These are phyloP conservation scores for Zygosaccharomyces sapae DNA, from an alignment of 1,139 yeast genomes.

Conservation along the genomic window DNA sequence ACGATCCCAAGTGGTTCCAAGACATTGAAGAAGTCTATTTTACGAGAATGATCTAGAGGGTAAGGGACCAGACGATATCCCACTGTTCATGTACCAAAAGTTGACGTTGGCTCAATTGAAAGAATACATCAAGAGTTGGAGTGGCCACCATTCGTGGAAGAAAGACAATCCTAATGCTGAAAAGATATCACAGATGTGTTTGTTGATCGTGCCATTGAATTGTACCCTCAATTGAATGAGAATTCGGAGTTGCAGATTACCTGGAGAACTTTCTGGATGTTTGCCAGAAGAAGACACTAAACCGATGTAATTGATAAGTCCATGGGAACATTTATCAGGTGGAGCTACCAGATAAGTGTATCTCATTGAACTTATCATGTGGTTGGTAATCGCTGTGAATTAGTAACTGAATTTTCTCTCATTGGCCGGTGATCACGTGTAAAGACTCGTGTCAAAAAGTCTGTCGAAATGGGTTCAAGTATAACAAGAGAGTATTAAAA, in stretches of 20 bases:
- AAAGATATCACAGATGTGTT: slow-evolving; percentile 43
- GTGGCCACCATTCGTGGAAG: slow-evolving; percentile 64
- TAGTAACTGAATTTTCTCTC: neutral
- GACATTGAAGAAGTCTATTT: slow-evolving; percentile 37
- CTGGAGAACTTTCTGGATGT: slow-evolving; percentile 42
- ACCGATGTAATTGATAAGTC: too few species aligned
- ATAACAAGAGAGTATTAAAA: neutral
- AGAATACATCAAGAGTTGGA: slow-evolving; percentile 58
- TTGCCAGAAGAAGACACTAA: slow-evolving; percentile 27
- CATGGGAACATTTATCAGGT: too few species aligned
- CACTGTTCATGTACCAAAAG: slow-evolving; percentile 10
- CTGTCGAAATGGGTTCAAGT: neutral
- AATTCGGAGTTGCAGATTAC: slow-evolving; percentile 35
- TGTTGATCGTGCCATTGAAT: slow-evolving; percentile 34
- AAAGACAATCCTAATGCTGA: slow-evolving; percentile 15
- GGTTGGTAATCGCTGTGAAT: neutral
- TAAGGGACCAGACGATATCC: slow-evolving; percentile 30
- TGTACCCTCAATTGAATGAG: slow-evolving; percentile 33
- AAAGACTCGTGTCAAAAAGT: neutral
- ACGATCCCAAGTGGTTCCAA: slow-evolving; percentile 42
- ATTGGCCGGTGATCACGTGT: slow-evolving; percentile 3
- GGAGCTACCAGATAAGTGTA: too few species aligned
- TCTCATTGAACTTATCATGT: neutral
- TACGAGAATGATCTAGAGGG: slow-evolving; percentile 41
- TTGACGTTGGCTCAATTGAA: slow-evolving; percentile 42